These are phyloP conservation scores for Mycena kentingensis DNA, from an alignment of 768 basidiomycete species.

Conservation along the genomic window DNA sequence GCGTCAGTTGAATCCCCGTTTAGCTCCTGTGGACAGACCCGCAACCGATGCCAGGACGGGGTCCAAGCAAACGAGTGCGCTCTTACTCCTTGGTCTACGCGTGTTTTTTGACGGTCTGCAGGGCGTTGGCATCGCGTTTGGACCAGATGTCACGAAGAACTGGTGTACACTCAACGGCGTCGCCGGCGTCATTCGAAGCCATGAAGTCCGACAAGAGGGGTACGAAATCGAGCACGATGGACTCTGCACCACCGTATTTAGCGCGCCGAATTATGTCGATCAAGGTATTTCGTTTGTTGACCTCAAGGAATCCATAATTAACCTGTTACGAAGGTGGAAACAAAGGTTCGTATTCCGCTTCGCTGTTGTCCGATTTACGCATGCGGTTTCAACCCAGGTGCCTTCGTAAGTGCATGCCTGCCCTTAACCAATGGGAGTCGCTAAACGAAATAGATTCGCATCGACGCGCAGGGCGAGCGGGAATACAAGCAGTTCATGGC, in stretches of 20 bases:
- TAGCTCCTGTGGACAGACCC: slow-evolving; percentile 97
- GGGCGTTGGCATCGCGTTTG: slow-evolving; percentile 96
- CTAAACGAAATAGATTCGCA: slow-evolving; percentile 79
- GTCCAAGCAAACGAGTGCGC: slow-evolving; percentile 91
- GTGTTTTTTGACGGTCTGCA: slow-evolving; percentile 32
- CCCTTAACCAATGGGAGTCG: too few relatives aligned
- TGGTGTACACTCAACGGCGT: slow-evolving; percentile 90
- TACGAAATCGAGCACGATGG: slow-evolving; percentile 96
- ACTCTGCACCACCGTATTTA: slow-evolving; percentile 92
- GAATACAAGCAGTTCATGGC: slow-evolving; percentile 85
- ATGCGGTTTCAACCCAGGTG: neutral
- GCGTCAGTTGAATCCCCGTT: neutral
- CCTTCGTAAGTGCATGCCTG: too few relatives aligned
- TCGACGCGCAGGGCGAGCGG: slow-evolving; percentile 73
- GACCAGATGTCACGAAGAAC: slow-evolving; percentile 86
- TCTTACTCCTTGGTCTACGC: slow-evolving; percentile 3
- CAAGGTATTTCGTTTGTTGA: too few relatives aligned
- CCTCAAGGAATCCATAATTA: too few relatives aligned
- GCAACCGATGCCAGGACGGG: slow-evolving; percentile 83
- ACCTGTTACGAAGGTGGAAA: too few relatives aligned
- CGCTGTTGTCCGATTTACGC: neutral
- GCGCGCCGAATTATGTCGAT: slow-evolving; percentile 94
- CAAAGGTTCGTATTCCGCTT: slow-evolving; percentile 80
- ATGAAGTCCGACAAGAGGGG: slow-evolving; percentile 96
- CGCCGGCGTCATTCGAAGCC: slow-evolving; percentile 88